Conservation (phyloP, 441 rosid genomes). For the Cnidoscolus chayamansa region DNA sequence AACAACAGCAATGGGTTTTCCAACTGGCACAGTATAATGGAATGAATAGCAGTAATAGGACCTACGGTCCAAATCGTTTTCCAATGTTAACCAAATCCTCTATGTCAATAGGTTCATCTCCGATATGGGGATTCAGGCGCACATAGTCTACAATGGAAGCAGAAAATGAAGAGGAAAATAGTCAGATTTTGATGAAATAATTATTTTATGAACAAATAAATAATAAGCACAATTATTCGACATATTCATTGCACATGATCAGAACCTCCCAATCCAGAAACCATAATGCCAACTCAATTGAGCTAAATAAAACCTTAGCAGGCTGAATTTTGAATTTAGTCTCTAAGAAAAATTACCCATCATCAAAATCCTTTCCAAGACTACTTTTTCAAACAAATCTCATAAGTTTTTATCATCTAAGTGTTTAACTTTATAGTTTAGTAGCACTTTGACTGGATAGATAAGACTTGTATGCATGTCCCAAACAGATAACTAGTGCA, state of each 20-base stretch:
- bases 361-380: conserved; percentile 2
- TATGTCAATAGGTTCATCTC: conserved; percentile 89
- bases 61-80: conserved; percentile 74
- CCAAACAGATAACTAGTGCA: neutral
- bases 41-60: conserved; percentile 25
- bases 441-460: neutral
- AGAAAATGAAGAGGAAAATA: conserved; percentile 12
- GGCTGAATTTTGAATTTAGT: neutral
- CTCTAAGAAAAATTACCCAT: neutral
- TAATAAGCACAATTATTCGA: neutral
- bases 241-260: neutral
- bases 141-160: conserved; percentile 53
- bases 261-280: conserved; percentile 11
- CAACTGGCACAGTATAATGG: conserved; percentile 14
- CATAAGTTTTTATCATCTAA: neutral
- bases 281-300: neutral
- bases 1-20: conserved; percentile 14
- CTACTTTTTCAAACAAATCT: conserved; percentile 1
- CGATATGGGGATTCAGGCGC: conserved; percentile 68
- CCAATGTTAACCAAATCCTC: conserved; percentile 93
- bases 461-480: neutral
- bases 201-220: neutral
- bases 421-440: neutral
- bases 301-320: neutral
- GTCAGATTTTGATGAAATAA: conserved; percentile 5